These are phyloP conservation scores for Lentinula detonsa DNA, from an alignment of 768 basidiomycete genomes.

Conservation along the genomic window DNA sequence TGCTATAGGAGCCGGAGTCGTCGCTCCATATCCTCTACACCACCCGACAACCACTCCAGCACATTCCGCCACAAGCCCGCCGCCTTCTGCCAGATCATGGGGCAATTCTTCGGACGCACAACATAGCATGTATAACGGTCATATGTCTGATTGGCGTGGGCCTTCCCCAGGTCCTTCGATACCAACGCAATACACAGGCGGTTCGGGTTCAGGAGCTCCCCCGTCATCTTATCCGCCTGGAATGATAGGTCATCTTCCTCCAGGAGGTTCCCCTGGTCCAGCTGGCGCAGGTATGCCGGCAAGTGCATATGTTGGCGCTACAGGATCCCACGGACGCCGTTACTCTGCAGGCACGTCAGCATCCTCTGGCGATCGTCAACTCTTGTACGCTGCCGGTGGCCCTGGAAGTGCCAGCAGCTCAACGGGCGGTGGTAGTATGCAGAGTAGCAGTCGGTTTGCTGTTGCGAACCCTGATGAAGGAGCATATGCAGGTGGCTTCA, in stretches of 20 bases:
- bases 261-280: neutral
- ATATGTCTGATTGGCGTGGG: neutral
- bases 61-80: neutral
- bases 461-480: neutral
- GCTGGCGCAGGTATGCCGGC: neutral
- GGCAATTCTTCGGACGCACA: neutral
- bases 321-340: neutral
- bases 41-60: neutral
- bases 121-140: neutral
- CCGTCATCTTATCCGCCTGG: neutral
- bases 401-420: neutral
- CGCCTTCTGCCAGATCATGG: constrained; percentile 1
- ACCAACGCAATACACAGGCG: constrained; percentile 1
- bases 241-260: neutral
- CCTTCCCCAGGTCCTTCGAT: constrained; percentile 1
- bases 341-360: neutral
- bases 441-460: neutral
- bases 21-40: constrained; percentile 1
- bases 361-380: neutral
- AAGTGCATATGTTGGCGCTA: neutral
- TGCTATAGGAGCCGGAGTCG: neutral
- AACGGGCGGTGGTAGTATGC: neutral
- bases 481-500: neutral
- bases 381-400: neutral
- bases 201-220: neutral